Base-by-base conservation (phyloP, 192 early-diverging fungal genomes). In the Allomyces macrogynus region DNA sequence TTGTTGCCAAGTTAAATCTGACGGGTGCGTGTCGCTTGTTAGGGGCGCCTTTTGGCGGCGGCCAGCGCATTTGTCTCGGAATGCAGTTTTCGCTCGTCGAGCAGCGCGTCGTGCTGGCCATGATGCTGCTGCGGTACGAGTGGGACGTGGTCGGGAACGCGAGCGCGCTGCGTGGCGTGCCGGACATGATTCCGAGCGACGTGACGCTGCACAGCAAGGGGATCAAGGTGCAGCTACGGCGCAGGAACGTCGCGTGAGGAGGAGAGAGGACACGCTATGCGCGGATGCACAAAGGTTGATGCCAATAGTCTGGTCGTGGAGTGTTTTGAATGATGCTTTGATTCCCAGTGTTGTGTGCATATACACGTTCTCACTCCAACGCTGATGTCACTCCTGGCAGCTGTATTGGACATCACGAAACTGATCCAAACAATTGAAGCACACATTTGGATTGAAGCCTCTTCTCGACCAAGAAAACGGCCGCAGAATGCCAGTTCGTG, bases 31-130 rank as follows among this genome's bases (percentile, higher is more conserved):
- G 32, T 7, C 32, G 32, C 3, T 40, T 7, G 7, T 40, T 40
- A 40, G 32, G 78, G 78, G 67, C 77, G 10, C 76, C 83, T 22
- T 84, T 84, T 65, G 74, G 78, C 68, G 74, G 69, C 60, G 83
- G 81, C 24, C 66, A 69, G 32, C 78, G 77, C 43, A 71, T 77
- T 62, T 85, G 84, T 67, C 72, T 83, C 43, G 82, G 82, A 14
- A 66, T 72, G 72, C 78, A 80, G 64, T 84, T 86, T 66, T 74
- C 75, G 2, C 70, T 86, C 60, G 70, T 79, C 24, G 80, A 79
- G 49, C 81, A 84, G 74, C 77, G 77, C 61, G 73, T 86, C 23
- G 60, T 78, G 27, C 66, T 84, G 24, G 71, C 77, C 20, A 73
- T 80, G 73, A 64, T 85, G 61, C 62, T 70, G 12, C 66, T 70